Evolutionary conservation across 208 protist genomes (phyloP).

Genomic region (Crithidia thermophila): DNA sequence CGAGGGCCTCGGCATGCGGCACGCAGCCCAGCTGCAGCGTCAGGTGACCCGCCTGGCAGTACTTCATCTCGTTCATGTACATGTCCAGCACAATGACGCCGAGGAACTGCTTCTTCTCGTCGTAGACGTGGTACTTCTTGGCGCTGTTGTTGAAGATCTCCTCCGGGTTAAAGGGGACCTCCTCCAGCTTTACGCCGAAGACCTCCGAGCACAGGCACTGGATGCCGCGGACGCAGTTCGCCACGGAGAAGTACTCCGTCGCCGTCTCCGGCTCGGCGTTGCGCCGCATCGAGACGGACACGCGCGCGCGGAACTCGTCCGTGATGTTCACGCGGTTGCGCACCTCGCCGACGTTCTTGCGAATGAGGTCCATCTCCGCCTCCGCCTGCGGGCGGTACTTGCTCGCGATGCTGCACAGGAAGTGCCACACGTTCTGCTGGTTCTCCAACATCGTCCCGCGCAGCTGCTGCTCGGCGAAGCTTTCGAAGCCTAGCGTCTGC

Average conservation of each 20-base stretch:
- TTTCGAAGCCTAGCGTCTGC: slow-evolving; percentile 80
- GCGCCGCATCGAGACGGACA: slow-evolving; percentile 69
- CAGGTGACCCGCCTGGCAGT: slow-evolving; percentile 89
- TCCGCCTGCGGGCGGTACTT: slow-evolving; percentile 83
- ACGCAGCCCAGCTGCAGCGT: slow-evolving; percentile 89
- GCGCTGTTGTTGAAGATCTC: slow-evolving; percentile 84
- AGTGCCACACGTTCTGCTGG: slow-evolving; percentile 91
- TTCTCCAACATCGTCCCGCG: slow-evolving; percentile 91
- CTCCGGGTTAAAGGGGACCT: slow-evolving; percentile 70
- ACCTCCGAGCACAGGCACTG: slow-evolving; percentile 90
- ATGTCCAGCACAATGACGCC: slow-evolving; percentile 94
- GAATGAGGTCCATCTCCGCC: slow-evolving; percentile 82
- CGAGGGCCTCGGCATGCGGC: slow-evolving; percentile 79
- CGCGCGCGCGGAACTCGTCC: slow-evolving; percentile 76
- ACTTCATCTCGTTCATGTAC: slow-evolving; percentile 89
- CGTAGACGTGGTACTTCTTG: slow-evolving; percentile 89
- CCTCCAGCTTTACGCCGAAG: slow-evolving; percentile 87
- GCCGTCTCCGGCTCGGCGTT: slow-evolving; percentile 73
- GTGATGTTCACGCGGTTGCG: slow-evolving; percentile 81
- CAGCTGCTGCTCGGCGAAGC: slow-evolving; percentile 91
- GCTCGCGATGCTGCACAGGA: slow-evolving; percentile 83
- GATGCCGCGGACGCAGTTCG: slow-evolving; percentile 90
- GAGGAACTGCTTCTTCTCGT: slow-evolving; percentile 83
- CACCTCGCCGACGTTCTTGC: slow-evolving; percentile 73
- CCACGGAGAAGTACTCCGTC: slow-evolving; percentile 89